phyloP scores from a whole-genome alignment of 495 filamentous ascomycete species.

The Penicillium egyptiacum region DNA sequence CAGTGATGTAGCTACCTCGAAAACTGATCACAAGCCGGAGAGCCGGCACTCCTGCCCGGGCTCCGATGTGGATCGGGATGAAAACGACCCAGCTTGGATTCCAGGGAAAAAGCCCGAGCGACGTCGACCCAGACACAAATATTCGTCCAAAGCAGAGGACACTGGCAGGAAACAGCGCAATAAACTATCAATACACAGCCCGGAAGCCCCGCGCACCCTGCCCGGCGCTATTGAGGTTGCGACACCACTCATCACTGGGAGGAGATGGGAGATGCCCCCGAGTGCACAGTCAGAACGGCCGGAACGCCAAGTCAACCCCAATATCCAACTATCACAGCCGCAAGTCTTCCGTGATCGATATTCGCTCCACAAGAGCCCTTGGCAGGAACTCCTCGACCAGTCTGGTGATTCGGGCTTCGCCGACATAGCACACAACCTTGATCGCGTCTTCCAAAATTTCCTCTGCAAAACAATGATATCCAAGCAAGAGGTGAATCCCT shows the following conservation, averaged over 20 bases:
- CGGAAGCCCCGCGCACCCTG: constrained; percentile 38
- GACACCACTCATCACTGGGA: constrained; percentile 47
- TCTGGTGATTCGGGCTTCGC: constrained; percentile 37
- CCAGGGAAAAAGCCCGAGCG: constrained; percentile 37
- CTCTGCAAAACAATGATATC: constrained; percentile 35
- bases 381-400: constrained; percentile 41
- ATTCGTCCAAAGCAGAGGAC: constrained; percentile 35
- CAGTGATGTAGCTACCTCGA: not conserved
- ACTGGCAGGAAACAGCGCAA: constrained; percentile 28
- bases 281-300: constrained; percentile 20
- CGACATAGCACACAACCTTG: constrained; percentile 40
- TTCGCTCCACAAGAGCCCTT: constrained; percentile 37
- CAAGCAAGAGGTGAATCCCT: not conserved
- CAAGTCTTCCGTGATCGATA: constrained; percentile 24
- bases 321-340: constrained; percentile 1
- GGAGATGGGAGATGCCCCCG: constrained; percentile 24
- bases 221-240: constrained; percentile 50
- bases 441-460: constrained; percentile 42
- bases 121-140: constrained; percentile 41
- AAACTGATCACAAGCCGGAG: not conserved
- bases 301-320: not conserved
- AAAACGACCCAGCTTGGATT: constrained; percentile 47
- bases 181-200: constrained; percentile 39
- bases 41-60: constrained; percentile 17
- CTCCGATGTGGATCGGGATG: constrained; percentile 45